phyloP scores from a whole-genome alignment of 2,329 filamentous ascomycete genomes.

The Fusarium concolor region DNA sequence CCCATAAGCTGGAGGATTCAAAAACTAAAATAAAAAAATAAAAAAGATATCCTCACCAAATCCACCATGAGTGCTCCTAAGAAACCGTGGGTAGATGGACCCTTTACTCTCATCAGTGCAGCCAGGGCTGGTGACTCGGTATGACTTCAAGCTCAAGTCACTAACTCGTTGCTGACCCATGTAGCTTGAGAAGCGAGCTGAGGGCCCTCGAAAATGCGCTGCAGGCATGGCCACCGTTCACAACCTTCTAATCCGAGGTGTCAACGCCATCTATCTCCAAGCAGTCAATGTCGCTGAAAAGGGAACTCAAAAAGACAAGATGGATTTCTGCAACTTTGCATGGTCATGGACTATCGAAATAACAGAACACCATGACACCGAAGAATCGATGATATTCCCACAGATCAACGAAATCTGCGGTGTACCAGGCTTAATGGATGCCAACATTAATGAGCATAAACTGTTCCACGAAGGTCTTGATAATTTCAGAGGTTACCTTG shows the following conservation, averaged over 20 bases:
- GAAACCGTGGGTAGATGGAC: constrained; percentile 50
- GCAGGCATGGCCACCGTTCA: constrained; percentile 52
- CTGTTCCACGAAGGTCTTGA: constrained; percentile 53
- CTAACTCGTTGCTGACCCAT: neutral
- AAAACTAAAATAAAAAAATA: no score
- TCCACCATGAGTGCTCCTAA: constrained; percentile 24
- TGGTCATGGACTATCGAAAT: constrained; percentile 50
- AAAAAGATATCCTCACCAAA: no score
- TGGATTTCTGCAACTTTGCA: constrained; percentile 50
- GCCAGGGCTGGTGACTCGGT: constrained; percentile 40
- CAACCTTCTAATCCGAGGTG: constrained; percentile 52
- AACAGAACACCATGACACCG: constrained; percentile 53
- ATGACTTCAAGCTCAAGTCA: neutral
- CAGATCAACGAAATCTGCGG: constrained; percentile 51
- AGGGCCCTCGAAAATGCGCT: constrained; percentile 39
- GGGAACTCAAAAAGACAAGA: constrained; percentile 48
- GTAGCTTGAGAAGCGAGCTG: constrained; percentile 35
- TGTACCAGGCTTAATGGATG: constrained; percentile 54
- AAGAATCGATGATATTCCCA: constrained; percentile 56
- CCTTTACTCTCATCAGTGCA: constrained; percentile 48
- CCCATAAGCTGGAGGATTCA: neutral
- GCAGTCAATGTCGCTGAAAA: constrained; percentile 48
- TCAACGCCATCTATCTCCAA: constrained; percentile 55
- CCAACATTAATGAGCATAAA: constrained; percentile 56
- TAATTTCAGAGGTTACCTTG: constrained; percentile 49